Evolutionary conservation across 2,329 filamentous ascomycete genomes (phyloP), one percentile per base, ranked within the genome.

Genomic region (Nemania sp.): DNA sequence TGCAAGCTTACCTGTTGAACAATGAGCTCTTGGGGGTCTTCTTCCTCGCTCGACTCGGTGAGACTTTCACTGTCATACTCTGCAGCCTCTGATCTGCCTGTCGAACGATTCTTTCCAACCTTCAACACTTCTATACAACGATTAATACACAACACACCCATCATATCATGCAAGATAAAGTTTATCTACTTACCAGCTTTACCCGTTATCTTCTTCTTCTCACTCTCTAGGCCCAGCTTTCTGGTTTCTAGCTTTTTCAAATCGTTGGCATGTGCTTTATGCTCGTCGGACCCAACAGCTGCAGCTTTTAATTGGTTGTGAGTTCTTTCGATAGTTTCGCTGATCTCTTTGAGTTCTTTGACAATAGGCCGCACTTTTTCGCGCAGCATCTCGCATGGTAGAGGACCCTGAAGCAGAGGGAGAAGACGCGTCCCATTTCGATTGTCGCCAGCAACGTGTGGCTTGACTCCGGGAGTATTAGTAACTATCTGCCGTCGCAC

Each of bases 41-140:
- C 63, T 32, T 65, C 63, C 2, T 62, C 61, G 50, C 63, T 65
- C 17, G 61, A 64, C 11, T 65, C 63, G 29, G 49, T 47, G 18
- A 42, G 37, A 34, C 54, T 60, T 17, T 63, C 60, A 47, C 54
- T 63, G 18, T 62, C 59, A 55, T 56, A 56, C 6, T 54, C 59
- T 12, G 50, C 37, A 17, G 53, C 32, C 18, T 65, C 62, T 55
- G 49, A 48, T 57, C 52, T 63, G 49, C 56, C 54, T 21, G 43
- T 51, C 20, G 37, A 34, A 5, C 57, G 55, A 32, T 17, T 17
- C 34, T 54, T 65, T 32, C n/a, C 53, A 18, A 40, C 20, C 40
- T 62, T 65, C 21, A 49, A 39, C 11, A 21, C 29, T 51, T 46
- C 63, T 65, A 45, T 20, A 37, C 29, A 17, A 42, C 25, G 34